Base-by-base conservation (phyloP, 345 rosid genomes). In the Stellera chamaejasme region DNA sequence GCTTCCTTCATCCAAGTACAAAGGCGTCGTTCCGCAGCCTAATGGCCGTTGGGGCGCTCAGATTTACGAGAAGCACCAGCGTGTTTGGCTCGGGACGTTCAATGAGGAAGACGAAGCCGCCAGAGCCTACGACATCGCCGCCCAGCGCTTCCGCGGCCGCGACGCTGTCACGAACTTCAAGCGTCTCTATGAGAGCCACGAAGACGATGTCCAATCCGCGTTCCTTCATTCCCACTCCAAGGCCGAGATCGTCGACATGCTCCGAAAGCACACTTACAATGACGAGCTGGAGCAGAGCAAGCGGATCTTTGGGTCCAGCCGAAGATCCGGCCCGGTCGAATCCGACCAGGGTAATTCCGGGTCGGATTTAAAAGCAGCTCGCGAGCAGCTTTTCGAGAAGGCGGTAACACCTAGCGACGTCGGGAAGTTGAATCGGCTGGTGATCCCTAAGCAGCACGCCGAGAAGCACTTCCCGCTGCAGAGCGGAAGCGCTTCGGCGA, bases 41-140 rank as follows among this genome's bases (percentile, higher is more conserved):
- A 92, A 92, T 62, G 97, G 97, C 56, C 79, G 93, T 1, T 92
- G 97, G 98, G 98, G 97, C 4, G 87, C 93, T 11, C 97, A 92
- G 81, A 92, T 92, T 56, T 92, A 92, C 79, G 96, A 88, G 85
- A 92, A 82, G 69, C 96, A 88, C 54, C 96, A 86, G 50, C 76
- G 97, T 13, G 87, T 92, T 27, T 92, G 98, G 98, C 82, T 92
- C 3, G 98, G 98, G 1, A 92, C 97, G 11, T 92, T 82, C 63
- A 88, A 81, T 44, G 77, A 77, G 45, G 89, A 88, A 70, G 80
- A 84, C 2, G 95, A 86, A 32, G 96, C 98, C 3, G 98, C 97
- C 0, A 66, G 66, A 54, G 90, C 91, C 46, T 92, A 92, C 55
- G 98, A 92, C 68, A 73, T 84, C 52, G 96, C 98, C 0, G 88